Base-by-base conservation (phyloP, 1,284 basidiomycete species). In the Tremellales sp. region DNA sequence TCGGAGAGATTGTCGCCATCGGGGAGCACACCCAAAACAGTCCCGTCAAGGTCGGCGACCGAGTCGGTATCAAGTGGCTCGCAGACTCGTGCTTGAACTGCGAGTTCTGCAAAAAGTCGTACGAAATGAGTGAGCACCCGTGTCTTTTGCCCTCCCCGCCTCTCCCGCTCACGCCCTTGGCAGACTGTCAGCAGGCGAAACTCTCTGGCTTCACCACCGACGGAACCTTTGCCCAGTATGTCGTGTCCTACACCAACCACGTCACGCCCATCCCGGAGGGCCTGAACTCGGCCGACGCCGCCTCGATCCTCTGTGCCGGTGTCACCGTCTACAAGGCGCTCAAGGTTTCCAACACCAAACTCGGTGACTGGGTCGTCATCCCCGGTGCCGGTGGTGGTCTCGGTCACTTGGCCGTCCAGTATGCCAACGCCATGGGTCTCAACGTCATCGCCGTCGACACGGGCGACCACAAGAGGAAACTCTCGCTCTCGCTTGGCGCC, bases 21-120 rank as follows among this genome's bases (percentile, higher is more conserved):
- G 87, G 82, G 37, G 75, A 78, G 19, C 75, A 83, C 63, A 85
- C 85, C 27, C 50, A 82, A 57, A 50, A 50, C 19, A 34, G 34
- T 19, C 29, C 5, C 43, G 32, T 57, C 50, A 59, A 54, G 43
- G 40, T 58, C 40, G 60, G 54, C 18, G 45, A 55, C 54, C 79
- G 84, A 12, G 89, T 93, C 38, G 89, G 90, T 6, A 82, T 94
- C 76, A 93, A 93, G 61, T 73, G 86, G 86, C 74, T 86, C 31
- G 85, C 84, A 6, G 77, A 83, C 62, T 81, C 78, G 46, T 88
- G 77, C 62, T 74, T 83, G 33, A 75, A 83, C 59, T 92, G 87
- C 71, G 83, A 87, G 65, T 79, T 77, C 57, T 91, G 90, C 71
- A 77, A 79, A 51, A 79, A 79, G 54, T 86, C 82, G 32, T 73